A percentile compares a stretch with the other conserved stretches of the same genome.
Conservation (phyloP, 2,329 filamentous ascomycete species). For the Paramyrothecium sp. region DNA sequence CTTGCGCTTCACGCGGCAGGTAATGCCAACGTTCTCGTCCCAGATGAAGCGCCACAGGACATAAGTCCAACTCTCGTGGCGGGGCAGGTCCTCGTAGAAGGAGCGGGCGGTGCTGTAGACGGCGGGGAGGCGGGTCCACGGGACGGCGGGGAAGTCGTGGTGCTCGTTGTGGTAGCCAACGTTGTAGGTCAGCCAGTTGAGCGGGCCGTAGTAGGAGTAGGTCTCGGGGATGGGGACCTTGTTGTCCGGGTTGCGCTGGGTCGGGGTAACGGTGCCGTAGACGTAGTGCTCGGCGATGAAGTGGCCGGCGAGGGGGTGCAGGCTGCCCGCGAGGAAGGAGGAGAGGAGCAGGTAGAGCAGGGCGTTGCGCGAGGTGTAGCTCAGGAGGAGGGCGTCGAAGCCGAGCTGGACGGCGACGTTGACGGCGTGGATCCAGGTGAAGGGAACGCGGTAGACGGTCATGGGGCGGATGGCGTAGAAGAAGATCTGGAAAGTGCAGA, state of each 20-base stretch:
- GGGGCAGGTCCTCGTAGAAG: slow-evolving; percentile 86
- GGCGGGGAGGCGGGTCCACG: slow-evolving; percentile 82
- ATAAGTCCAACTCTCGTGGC: slow-evolving; percentile 85
- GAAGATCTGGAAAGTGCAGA: slow-evolving; percentile 98
- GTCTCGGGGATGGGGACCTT: slow-evolving; percentile 80
- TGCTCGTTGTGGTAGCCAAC: slow-evolving; percentile 98
- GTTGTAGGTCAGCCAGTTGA: slow-evolving; percentile 94
- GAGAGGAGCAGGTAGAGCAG: slow-evolving; percentile 83
- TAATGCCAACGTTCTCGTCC: slow-evolving; percentile 86
- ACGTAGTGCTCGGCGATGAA: slow-evolving; percentile 99
- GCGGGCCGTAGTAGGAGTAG: slow-evolving; percentile 91
- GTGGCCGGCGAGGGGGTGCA: slow-evolving; percentile 93
- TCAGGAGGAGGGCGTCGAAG: slow-evolving; percentile 73
- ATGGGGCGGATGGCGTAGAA: slow-evolving; percentile 98
- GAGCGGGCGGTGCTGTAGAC: slow-evolving; percentile 80
- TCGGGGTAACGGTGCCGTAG: slow-evolving; percentile 61
- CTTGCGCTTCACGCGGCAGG: slow-evolving; percentile 89
- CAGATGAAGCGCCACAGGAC: slow-evolving; percentile 95
- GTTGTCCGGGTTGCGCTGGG: slow-evolving; percentile 56
- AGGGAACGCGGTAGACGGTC: slow-evolving; percentile 85
- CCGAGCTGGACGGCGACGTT: slow-evolving; percentile 75
- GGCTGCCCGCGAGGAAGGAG: slow-evolving; percentile 88
- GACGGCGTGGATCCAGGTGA: slow-evolving; percentile 80
- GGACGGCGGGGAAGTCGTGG: slow-evolving; percentile 95
- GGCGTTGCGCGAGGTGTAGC: slow-evolving; percentile 58